Percentiles rank a stretch among this genome's conserved stretches.
phyloP scores from a whole-genome alignment of 768 basidiomycete species.

The Steccherinum ochraceum region DNA sequence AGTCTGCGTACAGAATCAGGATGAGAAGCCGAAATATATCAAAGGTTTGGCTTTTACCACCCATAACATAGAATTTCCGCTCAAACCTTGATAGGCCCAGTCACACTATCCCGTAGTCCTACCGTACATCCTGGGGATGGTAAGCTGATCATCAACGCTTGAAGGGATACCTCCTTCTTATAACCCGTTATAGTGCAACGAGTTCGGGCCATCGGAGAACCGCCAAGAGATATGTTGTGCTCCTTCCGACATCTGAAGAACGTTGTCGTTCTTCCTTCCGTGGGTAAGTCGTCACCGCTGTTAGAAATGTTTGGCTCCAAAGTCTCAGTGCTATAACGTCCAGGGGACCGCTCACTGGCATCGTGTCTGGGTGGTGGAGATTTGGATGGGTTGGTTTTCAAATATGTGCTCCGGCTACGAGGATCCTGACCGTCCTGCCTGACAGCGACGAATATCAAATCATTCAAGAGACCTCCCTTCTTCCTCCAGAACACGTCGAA shows the following conservation, averaged over 20 bases:
- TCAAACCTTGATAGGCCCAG: constrained; percentile 8
- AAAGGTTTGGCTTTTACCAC: constrained; percentile 43
- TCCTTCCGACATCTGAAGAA: constrained; percentile 59
- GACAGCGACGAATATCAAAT: constrained; percentile 62
- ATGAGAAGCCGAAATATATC: constrained; percentile 47
- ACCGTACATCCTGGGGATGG: constrained; percentile 75
- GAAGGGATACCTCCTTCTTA: too few relatives aligned
- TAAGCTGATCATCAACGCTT: too few relatives aligned
- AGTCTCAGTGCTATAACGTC: too few relatives aligned
- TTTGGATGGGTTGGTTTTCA: constrained; percentile 75
- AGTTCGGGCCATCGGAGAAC: constrained; percentile 65
- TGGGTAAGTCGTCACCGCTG: constrained; percentile 32
- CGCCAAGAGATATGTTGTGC: constrained; percentile 49
- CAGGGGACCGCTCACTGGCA: constrained; percentile 54
- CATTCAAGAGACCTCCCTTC: constrained; percentile 45
- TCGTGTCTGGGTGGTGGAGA: constrained; percentile 73
- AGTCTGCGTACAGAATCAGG: constrained; percentile 57
- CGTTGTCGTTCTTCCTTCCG: constrained; percentile 63
- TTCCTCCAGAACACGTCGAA: constrained; percentile 43
- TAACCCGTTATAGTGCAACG: constrained; percentile 53
- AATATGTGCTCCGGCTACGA: not conserved
- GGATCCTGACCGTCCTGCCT: constrained; percentile 3
- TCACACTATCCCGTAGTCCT: constrained; percentile 59
- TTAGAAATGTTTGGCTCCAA: too few relatives aligned
- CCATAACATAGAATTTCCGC: not conserved